A percentile compares a stretch with the other conserved stretches of the same genome.
Conservation (phyloP, 306 rosid genomes). For the barrel medic (Medicago truncatula) region MtrunA17r5.0-ANR NC_053043.1:13680001-13680500, state of each 20-base stretch:
- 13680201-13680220: conserved; percentile 97
- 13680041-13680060: conserved; percentile 82
- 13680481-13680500: background rate
- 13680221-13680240: conserved; percentile 94
- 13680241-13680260: conserved; percentile 67
- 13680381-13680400: conserved; percentile 87
- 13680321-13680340: conserved; percentile 92
- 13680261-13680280: conserved; percentile 83
- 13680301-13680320: conserved; percentile 97
- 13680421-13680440: background rate
- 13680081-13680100: conserved; percentile 71
- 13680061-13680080: conserved; percentile 63
- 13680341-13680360: conserved; percentile 72
- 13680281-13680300: conserved; percentile 82
- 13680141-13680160: conserved; percentile 65
- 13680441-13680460: conserved; percentile 3
- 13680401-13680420: conserved; percentile 32
- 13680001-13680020: conserved; percentile 89
- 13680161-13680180: conserved; percentile 73
- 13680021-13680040: conserved; percentile 86
- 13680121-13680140: conserved; percentile 90
- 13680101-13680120: conserved; percentile 73
- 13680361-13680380: conserved; percentile 93
- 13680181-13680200: conserved; percentile 75
- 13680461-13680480: background rate